Base-by-base conservation (phyloP, 2,329 filamentous ascomycete genomes). In the Trichoderma gracile region DNA sequence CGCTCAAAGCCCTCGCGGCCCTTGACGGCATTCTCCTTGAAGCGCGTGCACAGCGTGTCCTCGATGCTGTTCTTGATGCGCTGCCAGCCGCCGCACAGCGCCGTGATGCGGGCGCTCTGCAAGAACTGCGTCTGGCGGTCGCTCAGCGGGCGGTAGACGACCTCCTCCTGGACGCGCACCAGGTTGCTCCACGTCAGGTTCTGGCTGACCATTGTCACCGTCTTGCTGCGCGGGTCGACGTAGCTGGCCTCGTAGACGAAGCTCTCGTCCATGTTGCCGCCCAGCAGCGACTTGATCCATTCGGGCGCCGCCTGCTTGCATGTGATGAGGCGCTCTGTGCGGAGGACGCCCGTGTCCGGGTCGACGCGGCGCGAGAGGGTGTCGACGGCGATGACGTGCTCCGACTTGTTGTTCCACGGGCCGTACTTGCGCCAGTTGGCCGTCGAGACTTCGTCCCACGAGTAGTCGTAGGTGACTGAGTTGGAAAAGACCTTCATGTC, bases 351-450 rank as follows among this genome's bases (percentile, higher is more conserved):
- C 14, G 85, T 86, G 23, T 74, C 75, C 2, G 81, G 75, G 71
- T 87, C 83, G 76, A 87, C 81, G 56, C 70, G 70, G 52, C 95
- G 91, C 60, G 88, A 89, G 72, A 99, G 79, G 15, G 94, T 98
- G 80, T 99, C 95, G 73, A 98, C 95, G 70, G 92, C 93, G 69
- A 96, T 88, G 70, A 99, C 95, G 78, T 99, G 95, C 46, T 93
- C 92, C n/a, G 91, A 93, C 80, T 97, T 95, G 78, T 97, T 91
- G 82, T 99, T 99, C 94, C 95, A 98, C 21, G 94, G 94, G 73
- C 92, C 96, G 80, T 99, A 99, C 79, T 99, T 99, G 71, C 89
- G 90, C 95, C 95, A 99, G 84, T 99, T 99, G 76, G 91, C 93
- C 15, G 92, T 93, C 27, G 93, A 97, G 42, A 99, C 95, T 78